Evolutionary conservation across 805 yeast species (phyloP).

Genomic region (Nakazawaea pomicola): DNA sequence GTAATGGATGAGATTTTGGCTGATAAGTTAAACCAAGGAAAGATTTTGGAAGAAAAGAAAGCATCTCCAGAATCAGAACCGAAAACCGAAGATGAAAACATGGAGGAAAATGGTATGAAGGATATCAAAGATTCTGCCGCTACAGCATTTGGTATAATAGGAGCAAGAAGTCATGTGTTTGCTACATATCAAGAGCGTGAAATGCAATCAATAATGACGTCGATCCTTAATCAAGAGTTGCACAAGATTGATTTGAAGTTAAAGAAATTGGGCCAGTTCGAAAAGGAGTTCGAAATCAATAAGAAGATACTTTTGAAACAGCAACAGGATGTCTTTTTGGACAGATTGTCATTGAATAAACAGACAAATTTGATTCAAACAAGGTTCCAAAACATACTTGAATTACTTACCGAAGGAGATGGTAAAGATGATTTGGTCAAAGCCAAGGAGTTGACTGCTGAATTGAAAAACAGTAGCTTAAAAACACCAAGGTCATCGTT

Average conservation of each 20-base stretch:
- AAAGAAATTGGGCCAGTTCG: constrained; percentile 52
- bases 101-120: constrained; percentile 18
- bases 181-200: constrained; percentile 79
- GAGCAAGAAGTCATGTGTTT: constrained; percentile 74
- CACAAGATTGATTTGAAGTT: constrained; percentile 63
- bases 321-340: constrained; percentile 63
- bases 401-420: constrained; percentile 12
- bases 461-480: constrained; percentile 22
- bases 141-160: constrained; percentile 70
- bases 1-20: constrained; percentile 38
- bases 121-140: constrained; percentile 56
- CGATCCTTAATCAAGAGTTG: constrained; percentile 56
- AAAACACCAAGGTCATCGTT: constrained; percentile 28
- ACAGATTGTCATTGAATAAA: constrained; percentile 61
- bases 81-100: constrained; percentile 24
- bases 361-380: constrained; percentile 45
- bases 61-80: no score
- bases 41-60: constrained; percentile 17
- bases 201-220: constrained; percentile 53
- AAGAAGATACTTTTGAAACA: constrained; percentile 53
- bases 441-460: constrained; percentile 21
- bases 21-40: constrained; percentile 32
- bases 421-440: constrained; percentile 16
- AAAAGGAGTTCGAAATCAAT: constrained; percentile 61
- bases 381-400: constrained; percentile 38